phyloP scores from a whole-genome alignment of 2,329 filamentous ascomycete genomes.

The Dactylellina haptotyla region DNA sequence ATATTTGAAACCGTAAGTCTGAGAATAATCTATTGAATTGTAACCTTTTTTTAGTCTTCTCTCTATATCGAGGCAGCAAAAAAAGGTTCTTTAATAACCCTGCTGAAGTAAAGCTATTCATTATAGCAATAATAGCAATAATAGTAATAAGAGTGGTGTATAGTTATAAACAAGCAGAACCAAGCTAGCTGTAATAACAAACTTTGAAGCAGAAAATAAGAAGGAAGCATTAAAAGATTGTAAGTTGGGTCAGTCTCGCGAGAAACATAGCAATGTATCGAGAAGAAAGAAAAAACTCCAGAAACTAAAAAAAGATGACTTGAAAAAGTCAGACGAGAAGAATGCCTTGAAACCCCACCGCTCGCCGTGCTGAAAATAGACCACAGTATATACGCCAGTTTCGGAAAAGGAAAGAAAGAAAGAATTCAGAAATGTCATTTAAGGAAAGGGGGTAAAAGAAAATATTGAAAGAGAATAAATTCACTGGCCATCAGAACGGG shows the following conservation, averaged over 20 bases:
- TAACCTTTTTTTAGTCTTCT: not conserved
- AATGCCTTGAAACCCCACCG: no score
- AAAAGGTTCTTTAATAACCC: not conserved
- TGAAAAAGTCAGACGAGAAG: no score
- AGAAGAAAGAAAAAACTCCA: not conserved
- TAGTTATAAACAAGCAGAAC: not conserved
- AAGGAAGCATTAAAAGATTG: not conserved
- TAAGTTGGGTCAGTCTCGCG: constrained; percentile 5
- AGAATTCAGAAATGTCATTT: constrained; percentile 17
- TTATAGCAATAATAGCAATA: not conserved
- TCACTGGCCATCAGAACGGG: not conserved
- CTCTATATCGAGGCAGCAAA: not conserved
- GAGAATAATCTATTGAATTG: not conserved
- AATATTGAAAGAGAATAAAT: not conserved
- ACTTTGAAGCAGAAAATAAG: not conserved
- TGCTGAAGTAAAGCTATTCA: not conserved
- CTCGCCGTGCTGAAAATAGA: constrained; percentile 3
- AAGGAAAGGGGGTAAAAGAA: constrained; percentile 7
- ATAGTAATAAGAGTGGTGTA: constrained; percentile 2
- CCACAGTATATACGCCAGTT: constrained; percentile 11
- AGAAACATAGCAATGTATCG: not conserved
- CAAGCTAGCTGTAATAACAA: constrained; percentile 3
- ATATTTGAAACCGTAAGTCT: no score
- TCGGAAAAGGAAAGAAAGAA: not conserved
- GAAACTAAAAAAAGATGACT: not conserved